Evolutionary conservation across 768 basidiomycete genomes (phyloP).

Genomic region (Leucogyrophana mollusca): DNA sequence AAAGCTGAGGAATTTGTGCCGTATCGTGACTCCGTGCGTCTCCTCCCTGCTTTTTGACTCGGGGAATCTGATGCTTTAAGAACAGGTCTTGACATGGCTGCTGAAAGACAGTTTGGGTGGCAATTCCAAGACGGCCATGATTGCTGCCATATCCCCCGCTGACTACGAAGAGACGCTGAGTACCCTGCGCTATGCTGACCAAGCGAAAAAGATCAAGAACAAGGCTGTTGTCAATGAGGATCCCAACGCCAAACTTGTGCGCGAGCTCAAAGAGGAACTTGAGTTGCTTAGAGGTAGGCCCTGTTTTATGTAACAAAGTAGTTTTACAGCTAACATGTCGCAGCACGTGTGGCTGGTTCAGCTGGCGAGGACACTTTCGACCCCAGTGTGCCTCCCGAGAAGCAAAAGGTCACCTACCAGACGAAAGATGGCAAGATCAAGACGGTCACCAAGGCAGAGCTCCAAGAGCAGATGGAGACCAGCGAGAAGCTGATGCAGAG

Average conservation of each 20-base stretch:
- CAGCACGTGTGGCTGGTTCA: slow-evolving; percentile 74
- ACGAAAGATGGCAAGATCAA: slow-evolving; percentile 92
- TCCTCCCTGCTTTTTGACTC: background rate
- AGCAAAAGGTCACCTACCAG: slow-evolving; percentile 93
- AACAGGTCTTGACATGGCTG: slow-evolving; percentile 93
- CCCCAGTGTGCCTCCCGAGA: slow-evolving; percentile 85
- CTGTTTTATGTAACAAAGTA: slow-evolving; percentile 7
- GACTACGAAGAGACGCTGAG: slow-evolving; percentile 98
- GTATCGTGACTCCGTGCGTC: slow-evolving; percentile 90
- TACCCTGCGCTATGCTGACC: slow-evolving; percentile 96
- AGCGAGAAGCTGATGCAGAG: slow-evolving; percentile 95
- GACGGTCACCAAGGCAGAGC: slow-evolving; percentile 94
- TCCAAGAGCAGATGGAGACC: slow-evolving; percentile 95
- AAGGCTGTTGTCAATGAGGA: slow-evolving; percentile 99
- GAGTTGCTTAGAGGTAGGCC: slow-evolving; percentile 80
- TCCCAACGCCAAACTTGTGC: slow-evolving; percentile 97
- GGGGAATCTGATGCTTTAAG: background rate
- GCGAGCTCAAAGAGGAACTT: slow-evolving; percentile 98
- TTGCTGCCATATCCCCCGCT: slow-evolving; percentile 97
- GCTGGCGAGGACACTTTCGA: slow-evolving; percentile 78
- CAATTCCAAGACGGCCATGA: slow-evolving; percentile 99
- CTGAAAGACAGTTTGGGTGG: slow-evolving; percentile 97
- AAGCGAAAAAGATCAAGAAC: slow-evolving; percentile 99
- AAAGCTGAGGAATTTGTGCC: slow-evolving; percentile 92
- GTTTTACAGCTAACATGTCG: slow-evolving; percentile 6